Evolutionary conservation across 2,329 filamentous ascomycete genomes (phyloP).

Genomic region (Trichophyton equinum): DNA sequence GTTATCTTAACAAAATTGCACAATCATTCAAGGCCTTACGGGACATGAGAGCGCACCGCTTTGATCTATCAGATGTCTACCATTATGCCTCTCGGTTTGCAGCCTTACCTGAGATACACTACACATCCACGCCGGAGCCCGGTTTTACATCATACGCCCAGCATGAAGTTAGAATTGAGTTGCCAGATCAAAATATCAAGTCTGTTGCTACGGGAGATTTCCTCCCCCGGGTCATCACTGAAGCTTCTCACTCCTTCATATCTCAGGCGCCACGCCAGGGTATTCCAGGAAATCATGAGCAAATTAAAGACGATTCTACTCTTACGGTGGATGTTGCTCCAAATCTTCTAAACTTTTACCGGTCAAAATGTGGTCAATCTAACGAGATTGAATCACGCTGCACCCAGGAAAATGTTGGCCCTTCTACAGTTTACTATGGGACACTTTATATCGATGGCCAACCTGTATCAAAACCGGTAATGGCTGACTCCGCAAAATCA

Average conservation of each 20-base stretch:
- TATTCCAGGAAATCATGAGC: neutral
- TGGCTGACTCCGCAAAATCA: neutral
- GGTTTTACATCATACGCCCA: conserved; percentile 15
- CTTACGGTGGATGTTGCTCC: neutral
- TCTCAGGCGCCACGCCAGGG: conserved; percentile 4
- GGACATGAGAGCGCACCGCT: neutral
- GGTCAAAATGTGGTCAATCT: neutral
- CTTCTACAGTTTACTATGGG: neutral
- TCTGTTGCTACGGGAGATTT: conserved; percentile 20
- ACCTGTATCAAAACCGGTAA: neutral
- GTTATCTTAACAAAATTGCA: neutral
- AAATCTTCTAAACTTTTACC: neutral
- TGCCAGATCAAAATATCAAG: conserved; percentile 26
- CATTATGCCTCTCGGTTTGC: conserved; percentile 33
- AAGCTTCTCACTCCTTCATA: conserved; percentile 30
- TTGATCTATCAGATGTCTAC: conserved; percentile 24
- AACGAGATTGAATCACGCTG: conserved; percentile 2
- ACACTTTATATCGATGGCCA: neutral
- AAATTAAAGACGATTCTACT: neutral
- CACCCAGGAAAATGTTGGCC: neutral
- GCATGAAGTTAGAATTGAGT: conserved; percentile 20
- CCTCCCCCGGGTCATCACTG: conserved; percentile 22
- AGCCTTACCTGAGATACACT: conserved; percentile 19
- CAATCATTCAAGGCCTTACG: neutral
- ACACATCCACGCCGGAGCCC: conserved; percentile 8